Conservation (phyloP, 192 early-diverging fungal genomes). For the Mortierella alpina region DNA sequence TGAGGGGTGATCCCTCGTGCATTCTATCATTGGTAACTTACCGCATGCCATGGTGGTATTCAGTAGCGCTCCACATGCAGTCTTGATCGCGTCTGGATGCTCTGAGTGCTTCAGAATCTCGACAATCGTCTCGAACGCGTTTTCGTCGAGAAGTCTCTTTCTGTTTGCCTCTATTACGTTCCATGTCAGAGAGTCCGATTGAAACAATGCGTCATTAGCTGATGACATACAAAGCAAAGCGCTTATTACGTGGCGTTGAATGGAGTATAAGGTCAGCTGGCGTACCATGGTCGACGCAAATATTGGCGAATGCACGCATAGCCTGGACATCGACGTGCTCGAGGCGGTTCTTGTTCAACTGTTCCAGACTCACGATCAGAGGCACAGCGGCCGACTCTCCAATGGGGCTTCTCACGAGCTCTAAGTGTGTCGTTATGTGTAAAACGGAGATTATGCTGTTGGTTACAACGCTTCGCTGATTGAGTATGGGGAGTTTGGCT, state of each 20-base stretch:
- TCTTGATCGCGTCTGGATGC: conserved; percentile 52
- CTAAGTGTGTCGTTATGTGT: conserved; percentile 18
- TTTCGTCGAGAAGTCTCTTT: conserved; percentile 46
- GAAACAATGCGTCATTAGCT: background rate
- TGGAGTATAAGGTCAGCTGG: no score
- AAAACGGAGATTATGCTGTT: background rate
- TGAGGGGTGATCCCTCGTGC: background rate
- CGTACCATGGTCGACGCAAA: conserved; percentile 66
- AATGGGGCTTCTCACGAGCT: conserved; percentile 54
- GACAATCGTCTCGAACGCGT: conserved; percentile 44
- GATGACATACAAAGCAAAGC: no score
- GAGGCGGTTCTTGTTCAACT: conserved; percentile 28
- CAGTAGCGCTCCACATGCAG: conserved; percentile 59
- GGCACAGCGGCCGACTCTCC: conserved; percentile 56
- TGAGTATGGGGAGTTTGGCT: background rate
- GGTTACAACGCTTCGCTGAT: background rate
- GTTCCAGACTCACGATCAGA: conserved; percentile 45
- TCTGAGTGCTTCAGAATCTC: conserved; percentile 31
- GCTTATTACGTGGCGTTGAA: no score
- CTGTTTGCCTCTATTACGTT: conserved; percentile 60
- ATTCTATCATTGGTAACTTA: conserved; percentile 22
- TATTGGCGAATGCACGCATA: conserved; percentile 62
- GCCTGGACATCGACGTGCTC: conserved; percentile 56
- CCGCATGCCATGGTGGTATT: conserved; percentile 64
- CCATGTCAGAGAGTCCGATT: background rate